These are phyloP conservation scores for Graphiopsis chlorocephala DNA, from an alignment of 2,329 filamentous ascomycete genomes.

Conservation along the genomic window DNA sequence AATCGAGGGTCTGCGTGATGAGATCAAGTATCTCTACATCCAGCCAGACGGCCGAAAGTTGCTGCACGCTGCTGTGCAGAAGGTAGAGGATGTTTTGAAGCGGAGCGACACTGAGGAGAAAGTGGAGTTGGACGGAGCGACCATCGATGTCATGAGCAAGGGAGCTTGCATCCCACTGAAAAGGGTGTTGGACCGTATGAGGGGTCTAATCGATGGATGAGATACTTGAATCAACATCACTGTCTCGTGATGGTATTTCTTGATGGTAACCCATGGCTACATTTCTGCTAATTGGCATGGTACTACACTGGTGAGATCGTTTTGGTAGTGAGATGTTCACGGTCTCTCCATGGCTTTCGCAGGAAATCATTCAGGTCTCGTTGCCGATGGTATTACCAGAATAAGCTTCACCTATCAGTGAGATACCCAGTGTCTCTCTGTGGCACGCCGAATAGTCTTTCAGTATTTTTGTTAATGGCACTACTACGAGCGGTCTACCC, in stretches of 20 bases:
- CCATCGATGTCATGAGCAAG: constrained; percentile 40
- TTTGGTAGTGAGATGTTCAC: neutral
- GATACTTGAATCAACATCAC: neutral
- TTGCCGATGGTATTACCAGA: neutral
- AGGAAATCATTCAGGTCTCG: neutral
- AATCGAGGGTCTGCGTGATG: constrained; percentile 47
- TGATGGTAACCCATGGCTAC: neutral
- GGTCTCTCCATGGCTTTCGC: neutral
- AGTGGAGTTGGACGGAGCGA: constrained; percentile 43
- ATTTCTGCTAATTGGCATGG: neutral
- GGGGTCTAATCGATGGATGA: neutral
- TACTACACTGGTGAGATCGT: neutral
- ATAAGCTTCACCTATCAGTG: neutral
- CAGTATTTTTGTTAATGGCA: neutral
- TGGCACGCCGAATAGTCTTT: neutral
- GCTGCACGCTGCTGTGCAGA: constrained; percentile 44
- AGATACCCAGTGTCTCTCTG: neutral
- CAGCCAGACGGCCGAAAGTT: constrained; percentile 34
- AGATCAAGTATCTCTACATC: constrained; percentile 55
- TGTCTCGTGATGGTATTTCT: neutral
- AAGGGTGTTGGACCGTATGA: constrained; percentile 5
- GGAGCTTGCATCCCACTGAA: constrained; percentile 40
- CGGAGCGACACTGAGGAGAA: constrained; percentile 34
- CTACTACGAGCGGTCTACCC: neutral
- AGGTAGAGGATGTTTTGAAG: constrained; percentile 42